phyloP scores from a whole-genome alignment of 495 filamentous ascomycete genomes.

The Neurospora sp. region DNA sequence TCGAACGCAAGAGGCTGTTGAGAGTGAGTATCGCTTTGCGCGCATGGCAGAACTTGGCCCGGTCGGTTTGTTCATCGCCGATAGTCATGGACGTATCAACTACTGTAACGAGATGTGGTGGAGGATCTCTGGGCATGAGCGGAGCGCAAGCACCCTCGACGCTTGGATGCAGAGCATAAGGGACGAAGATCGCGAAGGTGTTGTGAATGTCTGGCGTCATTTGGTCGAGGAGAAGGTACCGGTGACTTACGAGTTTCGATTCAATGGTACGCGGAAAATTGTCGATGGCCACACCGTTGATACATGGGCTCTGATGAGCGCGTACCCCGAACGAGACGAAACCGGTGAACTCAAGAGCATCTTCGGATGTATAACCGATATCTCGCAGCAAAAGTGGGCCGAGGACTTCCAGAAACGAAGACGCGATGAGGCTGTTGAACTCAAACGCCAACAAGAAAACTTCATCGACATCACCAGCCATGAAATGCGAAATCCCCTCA shows the following conservation, averaged over 20 bases:
- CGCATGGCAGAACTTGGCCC: slow-evolving; percentile 66
- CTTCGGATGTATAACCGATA: slow-evolving; percentile 54
- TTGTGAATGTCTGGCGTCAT: slow-evolving; percentile 46
- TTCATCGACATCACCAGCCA: slow-evolving; percentile 88
- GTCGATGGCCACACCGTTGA: slow-evolving; percentile 47
- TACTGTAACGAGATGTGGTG: slow-evolving; percentile 69
- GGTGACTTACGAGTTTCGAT: slow-evolving; percentile 57
- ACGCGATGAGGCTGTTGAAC: slow-evolving; percentile 52
- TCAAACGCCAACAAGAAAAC: slow-evolving; percentile 64
- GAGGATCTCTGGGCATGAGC: slow-evolving; percentile 51
- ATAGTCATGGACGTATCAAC: slow-evolving; percentile 49
- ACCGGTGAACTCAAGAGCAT: slow-evolving; percentile 53
- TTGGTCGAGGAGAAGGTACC: slow-evolving; percentile 45
- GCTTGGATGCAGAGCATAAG: slow-evolving; percentile 58
- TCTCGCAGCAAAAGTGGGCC: slow-evolving; percentile 50
- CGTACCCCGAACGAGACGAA: slow-evolving; percentile 53
- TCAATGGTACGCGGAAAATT: slow-evolving; percentile 51
- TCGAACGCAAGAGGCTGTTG: slow-evolving; percentile 55
- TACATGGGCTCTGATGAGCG: slow-evolving; percentile 62
- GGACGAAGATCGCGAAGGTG: slow-evolving; percentile 46
- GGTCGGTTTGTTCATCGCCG: slow-evolving; percentile 63
- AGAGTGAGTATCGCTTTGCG: slow-evolving; percentile 63
- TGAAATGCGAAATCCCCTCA: slow-evolving; percentile 78
- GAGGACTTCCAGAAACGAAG: slow-evolving; percentile 53
- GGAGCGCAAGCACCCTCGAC: slow-evolving; percentile 36